Percentiles rank a stretch among this genome's conserved stretches.
Conservation (phyloP, 331 rosid species). For the Acacia concinna region DNA sequence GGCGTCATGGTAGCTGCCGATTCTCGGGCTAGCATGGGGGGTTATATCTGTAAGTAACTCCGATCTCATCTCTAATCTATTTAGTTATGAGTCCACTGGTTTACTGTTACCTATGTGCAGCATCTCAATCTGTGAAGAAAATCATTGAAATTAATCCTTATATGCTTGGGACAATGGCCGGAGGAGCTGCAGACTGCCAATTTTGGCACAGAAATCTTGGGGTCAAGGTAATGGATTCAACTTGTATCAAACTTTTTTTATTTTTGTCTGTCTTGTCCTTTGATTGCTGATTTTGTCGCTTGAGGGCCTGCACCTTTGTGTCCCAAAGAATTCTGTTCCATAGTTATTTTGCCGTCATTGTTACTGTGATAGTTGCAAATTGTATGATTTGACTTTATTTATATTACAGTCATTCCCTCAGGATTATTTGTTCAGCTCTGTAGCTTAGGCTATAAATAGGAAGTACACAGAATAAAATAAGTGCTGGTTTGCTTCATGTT, state of each 20-base stretch:
- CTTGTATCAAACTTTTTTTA: neutral
- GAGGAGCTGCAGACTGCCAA: constrained; percentile 99
- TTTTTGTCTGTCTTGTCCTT: neutral
- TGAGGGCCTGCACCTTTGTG: neutral
- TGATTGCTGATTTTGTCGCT: neutral
- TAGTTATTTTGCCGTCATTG: constrained; percentile 2
- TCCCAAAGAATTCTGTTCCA: neutral
- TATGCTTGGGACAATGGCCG: constrained; percentile 99
- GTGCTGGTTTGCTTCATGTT: neutral
- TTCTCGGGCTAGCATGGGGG: constrained; percentile 99
- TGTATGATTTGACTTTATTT: neutral
- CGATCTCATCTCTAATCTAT: neutral
- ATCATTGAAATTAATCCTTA: constrained; percentile 89
- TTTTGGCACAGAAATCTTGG: constrained; percentile 98
- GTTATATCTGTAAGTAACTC: constrained; percentile 77
- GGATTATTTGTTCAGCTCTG: constrained; percentile 1
- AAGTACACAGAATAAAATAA: constrained; percentile 5
- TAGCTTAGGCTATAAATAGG: constrained; percentile 1
- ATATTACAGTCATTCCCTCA: constrained; percentile 1
- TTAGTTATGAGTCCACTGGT: neutral
- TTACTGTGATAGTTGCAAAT: neutral
- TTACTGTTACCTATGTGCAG: constrained; percentile 37
- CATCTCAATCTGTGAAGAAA: constrained; percentile 93
- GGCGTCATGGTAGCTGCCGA: constrained; percentile 99
- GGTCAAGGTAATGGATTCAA: constrained; percentile 54